Conservation (phyloP, 2,329 filamentous ascomycete species). For the Hymenoscyphus albidus region DNA sequence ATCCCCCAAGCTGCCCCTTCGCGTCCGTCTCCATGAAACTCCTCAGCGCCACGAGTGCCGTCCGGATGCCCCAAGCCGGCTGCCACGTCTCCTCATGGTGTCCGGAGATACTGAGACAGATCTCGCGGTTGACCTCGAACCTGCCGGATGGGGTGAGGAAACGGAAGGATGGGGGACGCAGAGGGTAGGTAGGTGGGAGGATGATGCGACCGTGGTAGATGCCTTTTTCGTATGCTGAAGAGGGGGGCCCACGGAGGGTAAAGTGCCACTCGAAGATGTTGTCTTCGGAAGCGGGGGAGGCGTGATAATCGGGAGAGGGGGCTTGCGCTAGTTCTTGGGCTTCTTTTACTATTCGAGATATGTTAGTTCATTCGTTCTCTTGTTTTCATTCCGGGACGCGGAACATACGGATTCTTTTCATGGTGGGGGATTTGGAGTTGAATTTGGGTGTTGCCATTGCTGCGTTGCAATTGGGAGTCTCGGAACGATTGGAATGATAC, state of each 20-base stretch:
- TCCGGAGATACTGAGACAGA: conserved; percentile 88
- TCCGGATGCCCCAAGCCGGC: conserved; percentile 94
- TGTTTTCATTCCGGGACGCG: neutral
- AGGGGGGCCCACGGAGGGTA: conserved; percentile 87
- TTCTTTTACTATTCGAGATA: conserved; percentile 66
- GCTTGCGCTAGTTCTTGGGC: conserved; percentile 77
- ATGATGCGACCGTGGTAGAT: conserved; percentile 96
- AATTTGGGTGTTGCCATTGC: conserved; percentile 37
- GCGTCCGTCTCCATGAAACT: conserved; percentile 92
- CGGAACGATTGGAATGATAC: neutral
- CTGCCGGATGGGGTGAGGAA: conserved; percentile 88
- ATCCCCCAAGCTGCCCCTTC: conserved; percentile 81
- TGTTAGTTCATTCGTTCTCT: neutral
- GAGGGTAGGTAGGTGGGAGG: conserved; percentile 82
- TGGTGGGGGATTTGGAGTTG: conserved; percentile 77
- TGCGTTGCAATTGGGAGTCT: neutral
- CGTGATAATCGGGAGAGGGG: conserved; percentile 81
- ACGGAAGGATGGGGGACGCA: conserved; percentile 91
- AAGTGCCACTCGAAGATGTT: conserved; percentile 99
- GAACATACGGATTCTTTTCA: conserved; percentile 72
- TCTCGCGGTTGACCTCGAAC: conserved; percentile 95
- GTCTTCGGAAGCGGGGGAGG: conserved; percentile 71
- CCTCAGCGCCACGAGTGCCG: conserved; percentile 74
- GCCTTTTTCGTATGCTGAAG: conserved; percentile 55
- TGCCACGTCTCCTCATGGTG: conserved; percentile 99